Base-by-base conservation (phyloP, 169 alveolate species). In the Theileria sp. region DNA sequence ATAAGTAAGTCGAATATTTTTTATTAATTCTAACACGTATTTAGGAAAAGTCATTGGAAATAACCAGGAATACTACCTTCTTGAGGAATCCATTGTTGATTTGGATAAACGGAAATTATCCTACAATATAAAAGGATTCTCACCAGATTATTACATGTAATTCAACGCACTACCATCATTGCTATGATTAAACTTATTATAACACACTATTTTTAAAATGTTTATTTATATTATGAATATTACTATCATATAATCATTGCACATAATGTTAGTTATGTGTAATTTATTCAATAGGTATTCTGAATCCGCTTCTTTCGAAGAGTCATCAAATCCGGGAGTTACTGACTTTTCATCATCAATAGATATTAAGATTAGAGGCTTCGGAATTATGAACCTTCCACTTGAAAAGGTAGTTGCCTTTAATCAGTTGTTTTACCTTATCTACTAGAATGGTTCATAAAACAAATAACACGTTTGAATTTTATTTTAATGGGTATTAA, bases 71-170 rank as follows among this genome's bases (percentile, higher is more conserved):
- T 82, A 75, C 67, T 36, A 26, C 70, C 44, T 82, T 12, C 80
- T 82, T 32, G 88, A 82, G 61, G 88, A 82, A 36, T 75, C 88
- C 19, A 28, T 38, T 36, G 86, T 82, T 1, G 88, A 82, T 26
- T 23, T 82, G 60, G 60, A 75, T 25, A 65, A 30, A n/a, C 32
- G 83, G 19, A 44, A 36, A 15, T 23, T 82, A n/a, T 76, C 88
- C 9, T 73, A 75, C 23, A 75, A 56, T 4, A 61, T 78, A n/a
- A n/a, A 19, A 2, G 80, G 86, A 8, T 23, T 74, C 10, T 51
- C 88, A 21, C 51, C 67, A 17, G 85, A 82, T n/a, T 66, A 13
- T 9, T 82, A 82, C 71, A 62, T 44, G 88, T 75, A 32, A 36
- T 72, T 44, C n/a, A 32, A 26, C 0, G 7, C 12, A n/a, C 0